Evolutionary conservation across 2,329 filamentous ascomycete species (phyloP).

Genomic region (Fusarium nanum): DNA sequence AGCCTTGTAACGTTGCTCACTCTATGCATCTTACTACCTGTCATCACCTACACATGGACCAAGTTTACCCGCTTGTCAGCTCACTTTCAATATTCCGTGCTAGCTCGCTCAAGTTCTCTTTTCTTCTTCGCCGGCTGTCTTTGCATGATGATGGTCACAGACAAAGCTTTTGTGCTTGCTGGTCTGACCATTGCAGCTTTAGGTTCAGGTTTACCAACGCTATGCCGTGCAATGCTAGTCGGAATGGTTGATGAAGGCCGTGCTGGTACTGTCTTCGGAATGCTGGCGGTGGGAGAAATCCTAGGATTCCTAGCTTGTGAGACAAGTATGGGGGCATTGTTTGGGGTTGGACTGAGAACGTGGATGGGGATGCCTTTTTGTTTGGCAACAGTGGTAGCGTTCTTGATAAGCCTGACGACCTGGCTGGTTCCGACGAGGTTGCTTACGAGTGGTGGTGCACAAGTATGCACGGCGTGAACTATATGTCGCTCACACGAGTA

Average conservation of each 20-base stretch:
- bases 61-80: constrained; percentile 8
- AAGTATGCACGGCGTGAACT: background rate
- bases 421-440: constrained; percentile 27
- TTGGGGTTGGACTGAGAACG: constrained; percentile 39
- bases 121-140: constrained; percentile 42
- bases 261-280: constrained; percentile 41
- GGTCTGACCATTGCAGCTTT: constrained; percentile 41
- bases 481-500: background rate
- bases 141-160: constrained; percentile 39
- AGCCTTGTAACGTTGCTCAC: constrained; percentile 41
- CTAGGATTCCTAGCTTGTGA: constrained; percentile 40
- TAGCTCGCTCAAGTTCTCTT: constrained; percentile 38
- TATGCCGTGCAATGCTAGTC: constrained; percentile 45
- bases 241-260: constrained; percentile 19
- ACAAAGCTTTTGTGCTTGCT: constrained; percentile 33
- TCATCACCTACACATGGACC: constrained; percentile 17
- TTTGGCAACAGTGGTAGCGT: constrained; percentile 24
- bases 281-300: constrained; percentile 43
- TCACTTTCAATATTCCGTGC: constrained; percentile 23
- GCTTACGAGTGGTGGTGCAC: background rate
- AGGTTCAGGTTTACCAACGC: constrained; percentile 42
- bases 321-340: constrained; percentile 39
- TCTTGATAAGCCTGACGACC: constrained; percentile 28
- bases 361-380: constrained; percentile 45
- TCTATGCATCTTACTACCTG: constrained; percentile 40